Base-by-base conservation (phyloP, 495 filamentous ascomycete species). In the Neurospora intermedia region DNA sequence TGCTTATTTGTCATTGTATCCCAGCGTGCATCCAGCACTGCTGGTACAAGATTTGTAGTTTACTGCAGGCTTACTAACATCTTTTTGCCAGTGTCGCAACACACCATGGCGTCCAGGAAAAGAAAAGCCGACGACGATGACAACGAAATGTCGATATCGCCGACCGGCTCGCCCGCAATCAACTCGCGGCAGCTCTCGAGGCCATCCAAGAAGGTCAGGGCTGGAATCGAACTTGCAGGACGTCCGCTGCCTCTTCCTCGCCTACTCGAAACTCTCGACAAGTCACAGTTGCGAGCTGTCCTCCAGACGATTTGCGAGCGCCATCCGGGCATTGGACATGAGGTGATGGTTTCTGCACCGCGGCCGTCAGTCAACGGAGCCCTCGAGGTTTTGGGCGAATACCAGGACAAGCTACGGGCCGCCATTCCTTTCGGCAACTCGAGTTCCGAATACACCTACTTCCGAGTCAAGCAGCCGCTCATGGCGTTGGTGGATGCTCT, bases 391-490 rank as follows among this genome's bases (percentile, higher is more conserved):
- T 86, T 99, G 69, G 86, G 87, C 69, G 90, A 91, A 71, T 99
- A 99, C 76, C 92, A 96, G 78, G 85, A 88, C 13, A 87, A 87
- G 46, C 85, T 98, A 62, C 90, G 88, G 72, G 88, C 88, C n/a
- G 91, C 96, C 0, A 92, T 97, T 72, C 96, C 96, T 10, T 90
- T 94, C 78, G 96, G 96, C 76, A 90, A 92, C 69, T 86, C 89
- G 43, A 90, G 88, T 72, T 95, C 93, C 35, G 96, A 98, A 75
- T 99, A 99, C 82, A 90, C 93, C 31, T 98, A 97, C 79, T 96
- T 97, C 81, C 90, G 96, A 78, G 94, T 98, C 40, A 91, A 91
- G 69, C 92, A 94, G 75, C 88, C 91, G 46, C 87, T 99, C 3
- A 83, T 88, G 39, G 89, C 92, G 31, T 89, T 99, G 43, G 87